Evolutionary conservation across 2,329 filamentous ascomycete genomes (phyloP).

Genomic region (Stagonosporopsis tanaceti): DNA sequence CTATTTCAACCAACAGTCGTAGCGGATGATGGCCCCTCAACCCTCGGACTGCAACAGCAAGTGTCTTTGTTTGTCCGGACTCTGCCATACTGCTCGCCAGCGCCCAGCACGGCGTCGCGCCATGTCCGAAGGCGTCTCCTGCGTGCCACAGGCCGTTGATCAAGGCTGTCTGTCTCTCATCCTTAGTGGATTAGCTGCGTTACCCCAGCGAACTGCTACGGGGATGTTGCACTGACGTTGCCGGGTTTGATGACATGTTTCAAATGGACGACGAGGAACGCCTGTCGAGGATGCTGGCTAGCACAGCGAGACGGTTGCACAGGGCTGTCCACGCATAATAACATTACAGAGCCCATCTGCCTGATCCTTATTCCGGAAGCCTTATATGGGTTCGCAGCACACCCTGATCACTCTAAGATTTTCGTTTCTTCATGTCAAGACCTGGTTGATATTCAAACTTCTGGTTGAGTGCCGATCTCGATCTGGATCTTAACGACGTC

Average conservation of each 20-base stretch:
- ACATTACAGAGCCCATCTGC: constrained; percentile 28
- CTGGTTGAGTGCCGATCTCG: constrained; percentile 7
- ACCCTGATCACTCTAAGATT: constrained; percentile 9
- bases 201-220: constrained; percentile 29
- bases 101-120: constrained; percentile 14
- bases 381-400: constrained; percentile 25
- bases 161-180: constrained; percentile 7
- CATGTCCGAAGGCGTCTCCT: constrained; percentile 4
- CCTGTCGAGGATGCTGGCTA: constrained; percentile 27
- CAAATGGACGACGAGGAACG: constrained; percentile 28
- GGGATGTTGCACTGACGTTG: constrained; percentile 25
- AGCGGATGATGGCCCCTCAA: not conserved
- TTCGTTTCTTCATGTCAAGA: constrained; percentile 4
- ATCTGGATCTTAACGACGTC: not conserved
- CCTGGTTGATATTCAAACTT: constrained; percentile 2
- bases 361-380: constrained; percentile 26
- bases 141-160: constrained; percentile 10
- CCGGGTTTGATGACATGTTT: constrained; percentile 39
- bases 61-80: constrained; percentile 6
- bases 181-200: constrained; percentile 25
- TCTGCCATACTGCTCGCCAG: constrained; percentile 7
- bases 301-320: constrained; percentile 31
- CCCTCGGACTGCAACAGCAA: constrained; percentile 10
- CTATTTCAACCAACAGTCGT: constrained; percentile 3
- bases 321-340: constrained; percentile 35